A percentile compares a stretch with the other conserved stretches of the same genome.
These are phyloP conservation scores for Malus domestica DNA, from an alignment of 306 rosid species.

Conservation along the genomic window DNA sequence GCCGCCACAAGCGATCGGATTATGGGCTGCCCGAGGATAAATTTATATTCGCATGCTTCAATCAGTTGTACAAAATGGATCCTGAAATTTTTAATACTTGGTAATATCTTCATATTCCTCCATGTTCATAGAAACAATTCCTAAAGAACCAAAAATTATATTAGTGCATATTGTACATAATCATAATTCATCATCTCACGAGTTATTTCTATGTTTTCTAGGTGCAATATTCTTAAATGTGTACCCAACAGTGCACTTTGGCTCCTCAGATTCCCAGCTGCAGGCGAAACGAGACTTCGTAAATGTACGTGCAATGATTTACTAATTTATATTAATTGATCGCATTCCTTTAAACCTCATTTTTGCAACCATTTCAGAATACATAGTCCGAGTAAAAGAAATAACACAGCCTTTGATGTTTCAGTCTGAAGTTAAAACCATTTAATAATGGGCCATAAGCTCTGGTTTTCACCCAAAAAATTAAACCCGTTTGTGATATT, in stretches of 20 bases:
- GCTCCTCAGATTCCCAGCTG: conserved; percentile 98
- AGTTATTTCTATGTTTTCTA: conserved; percentile 16
- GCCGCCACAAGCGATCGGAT: conserved; percentile 75
- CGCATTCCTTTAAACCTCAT: not conserved
- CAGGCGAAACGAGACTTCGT: conserved; percentile 88
- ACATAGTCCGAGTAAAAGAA: not conserved
- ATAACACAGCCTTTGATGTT: not conserved
- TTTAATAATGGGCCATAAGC: not conserved
- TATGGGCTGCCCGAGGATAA: conserved; percentile 88
- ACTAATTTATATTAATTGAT: no score
- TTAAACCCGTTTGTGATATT: not conserved
- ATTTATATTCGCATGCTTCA: conserved; percentile 93
- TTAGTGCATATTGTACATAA: not conserved
- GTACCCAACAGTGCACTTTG: conserved; percentile 96
- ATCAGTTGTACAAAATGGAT: conserved; percentile 98
- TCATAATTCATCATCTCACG: conserved; percentile 4
- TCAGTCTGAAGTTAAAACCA: not conserved
- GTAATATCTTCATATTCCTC: conserved; percentile 38
- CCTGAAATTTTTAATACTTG: conserved; percentile 88
- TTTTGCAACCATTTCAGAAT: not conserved
- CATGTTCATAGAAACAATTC: not conserved
- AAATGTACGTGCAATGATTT: conserved; percentile 49
- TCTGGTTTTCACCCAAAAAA: not conserved
- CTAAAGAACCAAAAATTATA: not conserved
- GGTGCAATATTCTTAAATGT: conserved; percentile 96